Evolutionary conservation across 805 yeast genomes (phyloP).

Genomic region (Yarrowia sp.): DNA sequence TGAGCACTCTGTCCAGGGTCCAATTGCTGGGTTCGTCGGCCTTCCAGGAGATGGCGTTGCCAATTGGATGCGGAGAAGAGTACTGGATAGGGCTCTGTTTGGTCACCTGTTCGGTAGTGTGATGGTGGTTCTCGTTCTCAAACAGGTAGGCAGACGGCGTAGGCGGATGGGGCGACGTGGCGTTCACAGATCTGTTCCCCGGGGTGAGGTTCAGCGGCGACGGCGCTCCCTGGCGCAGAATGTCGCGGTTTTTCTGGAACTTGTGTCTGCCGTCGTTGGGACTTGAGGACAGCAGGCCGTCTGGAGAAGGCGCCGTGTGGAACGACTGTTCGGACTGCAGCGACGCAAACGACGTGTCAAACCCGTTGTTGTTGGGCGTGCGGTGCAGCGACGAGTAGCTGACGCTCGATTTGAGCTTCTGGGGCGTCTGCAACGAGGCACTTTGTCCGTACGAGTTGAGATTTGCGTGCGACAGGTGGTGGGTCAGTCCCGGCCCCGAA

Average conservation of each 20-base stretch:
- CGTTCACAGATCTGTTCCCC: neutral
- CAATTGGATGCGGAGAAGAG: constrained; percentile 29
- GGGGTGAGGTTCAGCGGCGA: constrained; percentile 20
- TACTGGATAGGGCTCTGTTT: constrained; percentile 25
- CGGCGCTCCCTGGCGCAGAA: constrained; percentile 14
- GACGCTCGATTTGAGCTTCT: constrained; percentile 12
- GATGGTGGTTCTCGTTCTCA: neutral
- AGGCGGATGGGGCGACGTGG: constrained; percentile 30
- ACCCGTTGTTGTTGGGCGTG: constrained; percentile 20
- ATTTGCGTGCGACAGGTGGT: constrained; percentile 4
- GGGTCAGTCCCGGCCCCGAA: neutral
- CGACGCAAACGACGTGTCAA: constrained; percentile 31
- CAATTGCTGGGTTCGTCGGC: constrained; percentile 62
- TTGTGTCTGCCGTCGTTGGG: constrained; percentile 8
- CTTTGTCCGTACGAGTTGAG: neutral
- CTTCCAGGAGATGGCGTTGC: constrained; percentile 23
- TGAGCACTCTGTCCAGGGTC: constrained; percentile 69
- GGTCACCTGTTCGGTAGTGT: neutral
- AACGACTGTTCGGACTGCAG: constrained; percentile 24
- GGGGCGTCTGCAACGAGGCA: neutral
- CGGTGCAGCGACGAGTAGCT: constrained; percentile 15
- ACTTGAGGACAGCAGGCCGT: constrained; percentile 7
- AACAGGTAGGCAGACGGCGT: constrained; percentile 19
- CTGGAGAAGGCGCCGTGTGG: constrained; percentile 35
- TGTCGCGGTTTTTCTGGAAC: neutral